Percentiles rank a stretch among this genome's conserved stretches.
These are phyloP conservation scores for Takashimella koratensis DNA, from an alignment of 1,284 basidiomycete genomes.

Conservation along the genomic window DNA sequence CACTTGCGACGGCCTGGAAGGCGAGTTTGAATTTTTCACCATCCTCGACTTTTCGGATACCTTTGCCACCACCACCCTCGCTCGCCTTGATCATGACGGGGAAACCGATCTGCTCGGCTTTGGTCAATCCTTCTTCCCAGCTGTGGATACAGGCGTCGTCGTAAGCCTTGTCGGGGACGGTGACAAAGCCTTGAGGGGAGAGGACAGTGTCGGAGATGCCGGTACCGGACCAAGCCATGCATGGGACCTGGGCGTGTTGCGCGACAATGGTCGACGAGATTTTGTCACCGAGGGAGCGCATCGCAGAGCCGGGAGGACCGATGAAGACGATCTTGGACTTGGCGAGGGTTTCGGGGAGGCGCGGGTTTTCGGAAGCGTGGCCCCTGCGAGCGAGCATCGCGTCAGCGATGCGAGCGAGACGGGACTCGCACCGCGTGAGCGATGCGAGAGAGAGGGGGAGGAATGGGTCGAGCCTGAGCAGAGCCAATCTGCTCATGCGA, in stretches of 20 bases:
- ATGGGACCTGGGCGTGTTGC: constrained; percentile 94
- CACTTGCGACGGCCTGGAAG: constrained; percentile 88
- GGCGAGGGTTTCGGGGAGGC: constrained; percentile 90
- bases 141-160: constrained; percentile 81
- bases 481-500: no score
- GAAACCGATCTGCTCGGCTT: constrained; percentile 86
- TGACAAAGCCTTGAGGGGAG: constrained; percentile 85
- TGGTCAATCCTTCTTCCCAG: constrained; percentile 82
- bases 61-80: constrained; percentile 98
- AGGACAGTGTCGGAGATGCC: constrained; percentile 87
- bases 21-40: constrained; percentile 87
- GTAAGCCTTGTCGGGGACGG: constrained; percentile 90
- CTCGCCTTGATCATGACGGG: constrained; percentile 99
- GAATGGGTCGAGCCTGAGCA: constrained; percentile 1
- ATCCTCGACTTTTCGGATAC: constrained; percentile 87
- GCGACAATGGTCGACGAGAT: constrained; percentile 99
- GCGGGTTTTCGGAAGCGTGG: constrained; percentile 98
- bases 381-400: constrained; percentile 63
- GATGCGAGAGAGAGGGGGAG: constrained; percentile 3
- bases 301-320: constrained; percentile 96
- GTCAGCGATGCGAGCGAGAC: not conserved
- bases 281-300: constrained; percentile 99
- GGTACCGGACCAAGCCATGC: constrained; percentile 98
- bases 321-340: constrained; percentile 98
- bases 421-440: not conserved